phyloP scores from a whole-genome alignment of 768 basidiomycete species.

The Suillus subaureus region DNA sequence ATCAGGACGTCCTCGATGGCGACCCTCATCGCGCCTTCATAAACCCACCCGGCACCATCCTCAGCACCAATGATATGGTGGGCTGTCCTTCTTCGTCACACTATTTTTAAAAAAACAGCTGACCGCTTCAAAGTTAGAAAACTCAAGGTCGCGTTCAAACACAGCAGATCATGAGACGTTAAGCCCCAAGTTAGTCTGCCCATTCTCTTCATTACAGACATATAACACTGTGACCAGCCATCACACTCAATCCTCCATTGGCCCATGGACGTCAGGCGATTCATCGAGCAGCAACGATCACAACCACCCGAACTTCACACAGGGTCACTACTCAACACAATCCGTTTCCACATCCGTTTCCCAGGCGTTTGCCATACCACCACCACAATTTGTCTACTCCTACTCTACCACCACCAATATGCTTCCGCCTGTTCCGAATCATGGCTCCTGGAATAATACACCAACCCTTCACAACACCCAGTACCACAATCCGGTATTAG shows the following conservation, averaged over 20 bases:
- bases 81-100: not conserved
- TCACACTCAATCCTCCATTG: not conserved
- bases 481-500: not conserved
- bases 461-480: not conserved
- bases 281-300: not conserved
- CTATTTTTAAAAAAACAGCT: too few relatives aligned
- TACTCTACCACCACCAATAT: not conserved
- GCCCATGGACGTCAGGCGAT: not conserved
- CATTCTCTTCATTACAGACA: not conserved
- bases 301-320: not conserved
- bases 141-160: not conserved
- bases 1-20: not conserved
- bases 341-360: not conserved
- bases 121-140: not conserved
- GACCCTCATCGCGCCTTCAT: not conserved
- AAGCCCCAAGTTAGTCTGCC: not conserved
- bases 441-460: not conserved
- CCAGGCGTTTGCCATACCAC: not conserved
- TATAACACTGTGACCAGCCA: not conserved
- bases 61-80: not conserved
- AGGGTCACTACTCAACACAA: not conserved
- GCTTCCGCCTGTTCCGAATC: not conserved
- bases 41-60: not conserved
- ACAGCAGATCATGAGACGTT: not conserved
- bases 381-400: not conserved